A percentile compares a stretch with the other conserved stretches of the same genome.
These are phyloP conservation scores for Excoecaria cochinchinensis DNA, from an alignment of 345 rosid genomes.

Conservation along the genomic window DNA sequence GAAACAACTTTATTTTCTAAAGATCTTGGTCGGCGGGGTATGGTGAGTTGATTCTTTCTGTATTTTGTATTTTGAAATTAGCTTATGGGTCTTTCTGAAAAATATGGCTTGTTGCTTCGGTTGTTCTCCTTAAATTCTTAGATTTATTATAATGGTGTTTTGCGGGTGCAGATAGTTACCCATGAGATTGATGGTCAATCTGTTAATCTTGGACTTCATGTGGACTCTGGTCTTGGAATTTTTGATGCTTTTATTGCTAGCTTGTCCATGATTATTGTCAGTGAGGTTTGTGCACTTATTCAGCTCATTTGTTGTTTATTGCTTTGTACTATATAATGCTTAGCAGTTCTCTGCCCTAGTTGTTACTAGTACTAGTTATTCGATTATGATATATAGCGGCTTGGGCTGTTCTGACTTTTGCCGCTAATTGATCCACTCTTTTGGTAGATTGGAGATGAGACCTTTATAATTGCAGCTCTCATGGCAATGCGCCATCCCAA, in stretches of 20 bases:
- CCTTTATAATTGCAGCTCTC: conserved; percentile 97
- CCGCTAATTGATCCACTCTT: too few relatives aligned
- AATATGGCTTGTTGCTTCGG: neutral
- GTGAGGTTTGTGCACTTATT: conserved; percentile 64
- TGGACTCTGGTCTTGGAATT: conserved; percentile 75
- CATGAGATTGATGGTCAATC: conserved; percentile 38
- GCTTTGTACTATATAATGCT: too few relatives aligned
- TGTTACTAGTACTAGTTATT: neutral
- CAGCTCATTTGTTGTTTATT: neutral
- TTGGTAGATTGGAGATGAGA: conserved; percentile 91
- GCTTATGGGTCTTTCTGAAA: neutral
- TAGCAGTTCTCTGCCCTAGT: neutral
- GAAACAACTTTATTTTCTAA: conserved; percentile 44
- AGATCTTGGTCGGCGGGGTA: conserved; percentile 93
- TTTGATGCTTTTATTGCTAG: conserved; percentile 93
- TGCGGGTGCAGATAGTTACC: conserved; percentile 45
- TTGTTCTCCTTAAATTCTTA: neutral
- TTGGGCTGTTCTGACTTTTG: too few relatives aligned
- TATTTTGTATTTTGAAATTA: neutral
- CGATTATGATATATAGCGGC: too few relatives aligned
- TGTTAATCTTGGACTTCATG: conserved; percentile 41
- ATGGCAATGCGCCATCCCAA: conserved; percentile 99
- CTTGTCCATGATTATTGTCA: conserved; percentile 89
- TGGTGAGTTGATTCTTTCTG: conserved; percentile 43
- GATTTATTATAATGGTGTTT: conserved; percentile 1